Evolutionary conservation across 2,329 filamentous ascomycete genomes (phyloP), one percentile per base, ranked within the genome.

Genomic region (Cercospora sp.): DNA sequence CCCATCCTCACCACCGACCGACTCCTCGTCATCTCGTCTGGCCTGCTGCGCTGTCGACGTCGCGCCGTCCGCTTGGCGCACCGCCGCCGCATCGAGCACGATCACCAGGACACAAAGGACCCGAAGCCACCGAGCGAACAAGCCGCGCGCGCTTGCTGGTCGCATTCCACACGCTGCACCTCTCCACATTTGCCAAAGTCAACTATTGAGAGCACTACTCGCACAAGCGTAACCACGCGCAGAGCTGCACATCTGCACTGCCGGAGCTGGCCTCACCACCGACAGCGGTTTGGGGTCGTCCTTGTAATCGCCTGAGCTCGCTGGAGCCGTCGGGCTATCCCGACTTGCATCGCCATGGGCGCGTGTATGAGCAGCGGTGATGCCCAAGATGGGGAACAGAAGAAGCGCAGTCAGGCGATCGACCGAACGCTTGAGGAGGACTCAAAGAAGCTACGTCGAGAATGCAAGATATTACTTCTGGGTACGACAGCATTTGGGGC

Each of bases 381-480:
- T 73, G 91, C 88, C 80, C 90, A 90, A 79, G 93, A 93, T 79
- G 93, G 96, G 84, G 88, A 86, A 79, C 90, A 93, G 86, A 97
- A 95, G 87, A 97, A 98, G 86, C 89, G 91, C 82, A 97, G 93
- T 81, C 93, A 97, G 82, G 91, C 91, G 80, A 99, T 99, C 78
- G 95, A 99, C 82, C 91, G 91, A 81, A 90, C 88, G 76, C 86
- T 99, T 70, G 94, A 98, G 80, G 94, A 98, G 79, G 95, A 99
- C 81, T 96, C 93, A 63, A 93, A 92, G 81, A 88, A 91, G 80
- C 85, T 98, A 84, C 90, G 94, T 80, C 88, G 93, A 84, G 95
- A 99, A 91, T 98, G 95, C 92, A 99, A 99, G 84, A 98, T 99
- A 74, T 83, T 99, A 69, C 85, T 99, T 64, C 85, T 99, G 75